Percentiles rank a stretch among this genome's conserved stretches.
These are phyloP conservation scores for Henningerozyma blattae DNA, from an alignment of 805 yeast species.

Conservation along the genomic window DNA sequence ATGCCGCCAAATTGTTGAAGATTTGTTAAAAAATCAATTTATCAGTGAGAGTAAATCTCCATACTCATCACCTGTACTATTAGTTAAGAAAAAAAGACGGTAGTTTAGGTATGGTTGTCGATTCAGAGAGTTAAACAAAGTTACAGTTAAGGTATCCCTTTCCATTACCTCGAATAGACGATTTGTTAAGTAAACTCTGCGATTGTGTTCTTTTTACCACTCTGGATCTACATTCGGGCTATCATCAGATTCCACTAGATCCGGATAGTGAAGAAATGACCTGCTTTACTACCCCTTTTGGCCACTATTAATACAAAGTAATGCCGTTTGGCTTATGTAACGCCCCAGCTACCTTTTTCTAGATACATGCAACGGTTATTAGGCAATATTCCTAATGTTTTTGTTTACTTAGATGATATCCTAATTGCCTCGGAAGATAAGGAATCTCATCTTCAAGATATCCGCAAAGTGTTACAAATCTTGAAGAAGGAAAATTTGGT, in stretches of 20 bases:
- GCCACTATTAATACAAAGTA: constrained; percentile 7
- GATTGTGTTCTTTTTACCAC: constrained; percentile 2
- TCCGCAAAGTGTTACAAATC: constrained; percentile 4
- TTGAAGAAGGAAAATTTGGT: constrained; percentile 3
- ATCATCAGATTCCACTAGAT: constrained; percentile 6
- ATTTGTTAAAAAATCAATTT: constrained; percentile 4
- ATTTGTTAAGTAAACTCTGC: constrained; percentile 1
- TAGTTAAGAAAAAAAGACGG: constrained; percentile 9
- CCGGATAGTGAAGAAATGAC: constrained; percentile 3
- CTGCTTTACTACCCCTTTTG: constrained; percentile 5
- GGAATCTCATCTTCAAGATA: constrained; percentile 6
- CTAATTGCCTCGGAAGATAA: constrained; percentile 8
- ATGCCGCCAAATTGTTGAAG: constrained; percentile 1
- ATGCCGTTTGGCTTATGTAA: constrained; percentile 12
- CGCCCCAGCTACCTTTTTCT: constrained; percentile 10
- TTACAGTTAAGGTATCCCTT: constrained; percentile 5
- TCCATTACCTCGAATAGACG: constrained; percentile 5
- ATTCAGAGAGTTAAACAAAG: constrained; percentile 4
- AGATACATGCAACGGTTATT: constrained; percentile 10
- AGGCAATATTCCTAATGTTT: constrained; percentile 5
- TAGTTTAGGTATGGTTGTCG: constrained; percentile 4
- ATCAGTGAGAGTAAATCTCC: constrained; percentile 6
- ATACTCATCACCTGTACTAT: constrained; percentile 6
- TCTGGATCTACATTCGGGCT: constrained; percentile 6
- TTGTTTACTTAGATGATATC: constrained; percentile 10